Base-by-base conservation (phyloP, 2,329 filamentous ascomycete genomes). In the Talaromyces pinophilus region DNA sequence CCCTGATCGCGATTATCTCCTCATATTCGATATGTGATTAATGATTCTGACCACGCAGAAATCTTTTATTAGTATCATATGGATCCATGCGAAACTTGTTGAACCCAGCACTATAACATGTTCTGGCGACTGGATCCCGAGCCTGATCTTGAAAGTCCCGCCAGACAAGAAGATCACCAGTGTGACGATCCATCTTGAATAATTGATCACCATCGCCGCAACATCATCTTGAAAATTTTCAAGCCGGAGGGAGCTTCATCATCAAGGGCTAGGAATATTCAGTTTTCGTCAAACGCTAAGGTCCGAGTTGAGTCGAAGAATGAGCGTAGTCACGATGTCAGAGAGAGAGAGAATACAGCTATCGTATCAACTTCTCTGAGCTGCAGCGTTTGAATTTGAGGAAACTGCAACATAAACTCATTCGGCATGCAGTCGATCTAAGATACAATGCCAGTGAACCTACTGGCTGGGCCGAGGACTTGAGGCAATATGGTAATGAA, bases 401-500 rank as follows among this genome's bases (percentile, higher is more conserved):
- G 7, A n/a, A 55, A 33, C 15, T 35, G 15, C 28, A 55, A 15
- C 50, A 55, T 19, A 55, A 19, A 30, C 50, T 55, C 1, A 33
- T 55, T 55, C 28, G 35, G 28, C 28, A 55, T 35, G 28, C 50
- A 11, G 50, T 55, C 4, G 50, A 55, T 19, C 25, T 35, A 1
- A 30, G 28, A 19, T 55, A 55, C 28, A 55, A 33, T n/a, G 28
- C 50, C n/a, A 55, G 50, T 55, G 50, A 55, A 55, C 50, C 50
- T 33, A 8, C 17, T 11, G 50, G 17, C 8, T 55, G 50, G 50
- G 50, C 50, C 6, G 28, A 55, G 4, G 50, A 55, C 10, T 35
- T 55, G 50, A 55, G 28, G 13, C 15, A 55, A 19, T 55, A 55
- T 55, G 28, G 50, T 55, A 33, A 10, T 19, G 25, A 5, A n/a